Base-by-base conservation (phyloP, 306 rosid species). In the Lagenaria siceraria region DNA sequence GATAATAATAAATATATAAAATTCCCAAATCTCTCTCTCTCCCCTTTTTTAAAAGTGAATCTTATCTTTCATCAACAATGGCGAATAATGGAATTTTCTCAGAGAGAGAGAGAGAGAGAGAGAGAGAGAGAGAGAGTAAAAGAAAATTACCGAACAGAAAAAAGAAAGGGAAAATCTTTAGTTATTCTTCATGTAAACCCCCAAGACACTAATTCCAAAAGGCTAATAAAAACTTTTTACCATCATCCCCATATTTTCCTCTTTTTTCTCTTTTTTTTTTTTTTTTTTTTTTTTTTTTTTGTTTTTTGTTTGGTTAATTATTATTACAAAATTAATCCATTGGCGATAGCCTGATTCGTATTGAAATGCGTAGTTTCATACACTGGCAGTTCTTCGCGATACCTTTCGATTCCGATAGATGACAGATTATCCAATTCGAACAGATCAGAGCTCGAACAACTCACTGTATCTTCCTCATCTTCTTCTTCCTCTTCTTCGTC, bases 371-470 rank as follows among this genome's bases (percentile, higher is more conserved):
- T 96, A 8, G 99, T 96, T 82, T 96, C 99, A 76, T 90, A 96
- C 76, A 96, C 99, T 0, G 99, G 99, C 74, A 96, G 81, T 72
- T 96, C 99, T 74, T 95, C 87, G 21, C 96, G 78, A 68, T 95
- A 95, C 91, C 96, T 87, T 76, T 89, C 91, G 81, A 91, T 92
- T 79, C 98, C 98, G 80, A 88, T 88, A 1, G 90, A 88, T 5
- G 93, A 88, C 0, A 92, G 85, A 85, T 87, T 90, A 81, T 92
- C 99, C 90, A 96, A 86, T 81, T 96, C 99, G 79, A 96, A 96
- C 19, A 96, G 89, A 90, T 96, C 99, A 73, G 99, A 92, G 76
- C 99, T 96, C 36, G 96, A 79, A 83, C 84, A 92, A 84, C 99
- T 96, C 29, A 78, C 85, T 7, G 78, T 92, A 54, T 90, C 97